Conservation (phyloP, 352 stramenopile species). For the Phytophthora sansomeana region DNA sequence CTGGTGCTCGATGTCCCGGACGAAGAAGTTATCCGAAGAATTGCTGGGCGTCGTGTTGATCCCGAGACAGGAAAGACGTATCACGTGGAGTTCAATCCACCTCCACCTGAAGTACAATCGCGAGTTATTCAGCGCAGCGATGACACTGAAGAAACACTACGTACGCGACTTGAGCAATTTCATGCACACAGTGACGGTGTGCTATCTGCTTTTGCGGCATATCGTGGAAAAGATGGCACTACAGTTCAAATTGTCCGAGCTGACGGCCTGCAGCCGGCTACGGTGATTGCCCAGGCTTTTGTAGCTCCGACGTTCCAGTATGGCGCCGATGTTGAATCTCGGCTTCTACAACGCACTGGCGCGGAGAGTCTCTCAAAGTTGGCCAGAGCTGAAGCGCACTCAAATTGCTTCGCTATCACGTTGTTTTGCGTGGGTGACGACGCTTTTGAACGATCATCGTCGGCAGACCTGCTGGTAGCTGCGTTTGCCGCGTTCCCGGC, state of each 20-base stretch:
- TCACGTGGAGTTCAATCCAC: slow-evolving; percentile 97
- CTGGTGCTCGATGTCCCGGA: slow-evolving; percentile 96
- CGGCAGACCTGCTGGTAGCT: slow-evolving; percentile 52
- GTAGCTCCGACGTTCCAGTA: slow-evolving; percentile 56
- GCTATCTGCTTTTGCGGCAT: slow-evolving; percentile 49
- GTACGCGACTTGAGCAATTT: slow-evolving; percentile 89
- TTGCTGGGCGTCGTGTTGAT: slow-evolving; percentile 97
- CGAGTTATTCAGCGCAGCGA: slow-evolving; percentile 91
- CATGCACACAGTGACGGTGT: slow-evolving; percentile 78
- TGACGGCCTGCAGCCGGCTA: slow-evolving; percentile 59
- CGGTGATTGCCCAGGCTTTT: slow-evolving; percentile 56
- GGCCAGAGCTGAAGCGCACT: slow-evolving; percentile 46
- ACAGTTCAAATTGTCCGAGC: slow-evolving; percentile 61
- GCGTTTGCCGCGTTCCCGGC: slow-evolving; percentile 62
- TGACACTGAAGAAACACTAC: slow-evolving; percentile 93
- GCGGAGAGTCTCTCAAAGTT: slow-evolving; percentile 40
- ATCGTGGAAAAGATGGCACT: slow-evolving; percentile 15
- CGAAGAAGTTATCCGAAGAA: slow-evolving; percentile 94
- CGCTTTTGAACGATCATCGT: slow-evolving; percentile 46
- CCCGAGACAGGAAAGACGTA: slow-evolving; percentile 95
- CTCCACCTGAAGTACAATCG: slow-evolving; percentile 67
- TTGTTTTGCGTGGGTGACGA: slow-evolving; percentile 68
- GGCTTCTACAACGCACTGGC: slow-evolving; percentile 30
- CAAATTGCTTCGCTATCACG: slow-evolving; percentile 71
- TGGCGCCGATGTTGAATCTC: slow-evolving; percentile 48